A percentile compares a stretch with the other conserved stretches of the same genome.
phyloP scores from a whole-genome alignment of 345 rosid genomes.

The Salix udensis region DNA sequence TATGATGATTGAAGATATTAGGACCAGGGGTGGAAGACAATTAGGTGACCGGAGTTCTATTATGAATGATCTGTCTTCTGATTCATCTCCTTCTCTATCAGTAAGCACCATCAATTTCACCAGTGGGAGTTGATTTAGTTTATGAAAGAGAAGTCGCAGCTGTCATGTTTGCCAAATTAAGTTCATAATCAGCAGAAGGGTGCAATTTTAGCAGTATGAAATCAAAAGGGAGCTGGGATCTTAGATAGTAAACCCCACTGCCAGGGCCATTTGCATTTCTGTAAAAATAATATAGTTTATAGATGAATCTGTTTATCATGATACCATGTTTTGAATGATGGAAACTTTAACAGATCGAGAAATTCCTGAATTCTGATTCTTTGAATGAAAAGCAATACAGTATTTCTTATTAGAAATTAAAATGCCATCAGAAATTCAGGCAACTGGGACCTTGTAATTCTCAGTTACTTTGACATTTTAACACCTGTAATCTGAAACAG shows the following conservation, averaged over 20 bases:
- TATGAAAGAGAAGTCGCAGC: no score
- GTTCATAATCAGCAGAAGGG: background rate
- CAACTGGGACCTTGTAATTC: background rate
- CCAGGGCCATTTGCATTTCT: background rate
- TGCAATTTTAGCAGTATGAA: background rate
- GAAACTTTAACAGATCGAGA: background rate
- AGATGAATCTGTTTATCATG: background rate
- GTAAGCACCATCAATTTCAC: constrained; percentile 8
- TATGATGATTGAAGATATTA: constrained; percentile 37
- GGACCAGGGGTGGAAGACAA: constrained; percentile 16
- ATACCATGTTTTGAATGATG: background rate
- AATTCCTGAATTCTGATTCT: background rate
- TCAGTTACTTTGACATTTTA: background rate
- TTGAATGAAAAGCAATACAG: background rate
- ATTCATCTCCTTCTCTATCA: constrained; percentile 38
- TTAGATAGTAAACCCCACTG: background rate
- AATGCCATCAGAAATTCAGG: background rate
- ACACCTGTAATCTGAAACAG: background rate
- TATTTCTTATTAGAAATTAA: background rate
- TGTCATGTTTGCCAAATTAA: background rate
- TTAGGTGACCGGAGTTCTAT: constrained; percentile 16
- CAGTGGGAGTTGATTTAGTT: background rate
- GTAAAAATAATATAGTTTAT: background rate
- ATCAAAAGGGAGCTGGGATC: background rate
- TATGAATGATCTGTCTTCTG: constrained; percentile 29